Evolutionary conservation across 164 flowering plant species (phyloP).

Genomic region (Warburgia ugandensis): DNA sequence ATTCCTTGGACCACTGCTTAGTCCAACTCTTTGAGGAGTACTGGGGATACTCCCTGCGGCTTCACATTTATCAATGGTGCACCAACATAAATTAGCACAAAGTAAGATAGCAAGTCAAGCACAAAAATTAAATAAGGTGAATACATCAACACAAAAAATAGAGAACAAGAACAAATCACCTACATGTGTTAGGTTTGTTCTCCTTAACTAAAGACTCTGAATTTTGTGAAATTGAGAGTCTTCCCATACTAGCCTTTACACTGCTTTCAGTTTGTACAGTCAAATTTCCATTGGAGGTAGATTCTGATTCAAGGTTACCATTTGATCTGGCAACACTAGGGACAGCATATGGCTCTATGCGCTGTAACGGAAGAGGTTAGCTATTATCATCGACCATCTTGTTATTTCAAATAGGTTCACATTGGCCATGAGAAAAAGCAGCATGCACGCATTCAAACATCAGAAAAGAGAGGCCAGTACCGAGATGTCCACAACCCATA

Average conservation of each 20-base stretch:
- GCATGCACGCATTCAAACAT: background rate
- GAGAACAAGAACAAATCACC: conserved; percentile 11
- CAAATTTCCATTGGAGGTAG: conserved; percentile 41
- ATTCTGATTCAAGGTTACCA: conserved; percentile 50
- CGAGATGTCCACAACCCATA: conserved; percentile 97
- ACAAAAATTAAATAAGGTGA: background rate
- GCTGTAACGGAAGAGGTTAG: conserved; percentile 35
- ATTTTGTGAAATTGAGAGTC: conserved; percentile 59
- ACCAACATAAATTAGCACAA: background rate
- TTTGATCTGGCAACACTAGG: conserved; percentile 29
- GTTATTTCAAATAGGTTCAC: conserved; percentile 1
- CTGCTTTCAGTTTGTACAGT: conserved; percentile 48
- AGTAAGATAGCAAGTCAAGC: conserved; percentile 7
- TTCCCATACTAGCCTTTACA: conserved; percentile 49
- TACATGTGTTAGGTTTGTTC: conserved; percentile 56
- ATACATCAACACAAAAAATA: background rate
- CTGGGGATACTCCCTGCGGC: conserved; percentile 63
- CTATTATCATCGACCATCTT: conserved; percentile 7
- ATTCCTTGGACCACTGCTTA: conserved; percentile 35
- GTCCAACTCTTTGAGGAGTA: conserved; percentile 68
- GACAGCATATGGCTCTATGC: conserved; percentile 72
- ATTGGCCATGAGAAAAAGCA: background rate
- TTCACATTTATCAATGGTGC: conserved; percentile 22
- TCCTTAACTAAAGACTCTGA: conserved; percentile 61
- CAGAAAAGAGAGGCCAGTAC: conserved; percentile 30